Evolutionary conservation across 2,329 filamentous ascomycete genomes (phyloP).

Genomic region (Canariomyces notabilis): DNA sequence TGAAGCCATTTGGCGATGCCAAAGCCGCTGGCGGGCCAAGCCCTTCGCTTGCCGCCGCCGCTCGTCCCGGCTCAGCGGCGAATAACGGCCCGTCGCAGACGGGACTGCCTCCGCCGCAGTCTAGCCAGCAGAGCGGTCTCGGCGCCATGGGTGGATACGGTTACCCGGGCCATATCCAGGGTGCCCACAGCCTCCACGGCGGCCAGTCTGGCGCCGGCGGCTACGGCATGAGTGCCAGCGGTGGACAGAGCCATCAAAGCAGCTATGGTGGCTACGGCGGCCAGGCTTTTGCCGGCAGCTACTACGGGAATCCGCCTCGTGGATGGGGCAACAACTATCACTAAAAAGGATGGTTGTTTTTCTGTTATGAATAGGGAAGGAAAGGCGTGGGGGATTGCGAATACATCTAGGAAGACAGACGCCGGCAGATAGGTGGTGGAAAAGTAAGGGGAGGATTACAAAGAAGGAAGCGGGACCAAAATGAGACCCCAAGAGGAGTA

Average conservation of each 20-base stretch:
- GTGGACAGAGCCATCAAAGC: conserved; percentile 49
- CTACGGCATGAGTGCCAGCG: conserved; percentile 50
- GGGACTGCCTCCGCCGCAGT: conserved; percentile 52
- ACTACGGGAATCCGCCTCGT: conserved; percentile 46
- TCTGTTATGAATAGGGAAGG: background rate
- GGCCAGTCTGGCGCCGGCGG: conserved; percentile 40
- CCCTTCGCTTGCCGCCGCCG: conserved; percentile 49
- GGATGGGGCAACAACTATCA: conserved; percentile 58
- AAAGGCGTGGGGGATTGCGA: background rate
- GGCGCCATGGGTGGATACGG: conserved; percentile 48
- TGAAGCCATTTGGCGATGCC: conserved; percentile 55
- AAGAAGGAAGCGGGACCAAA: background rate
- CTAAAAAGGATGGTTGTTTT: conserved; percentile 16
- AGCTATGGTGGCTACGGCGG: conserved; percentile 51
- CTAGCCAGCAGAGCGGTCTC: conserved; percentile 42
- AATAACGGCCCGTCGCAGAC: conserved; percentile 49
- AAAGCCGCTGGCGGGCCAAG: conserved; percentile 52
- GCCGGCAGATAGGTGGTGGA: background rate
- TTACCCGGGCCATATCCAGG: conserved; percentile 48
- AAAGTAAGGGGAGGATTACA: background rate
- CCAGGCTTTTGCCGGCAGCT: conserved; percentile 42
- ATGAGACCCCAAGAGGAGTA: no score
- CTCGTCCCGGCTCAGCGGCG: conserved; percentile 54
- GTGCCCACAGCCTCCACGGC: conserved; percentile 48
- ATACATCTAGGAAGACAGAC: background rate